These are phyloP conservation scores for Bertia moriformis DNA, from an alignment of 2,329 filamentous ascomycete genomes.

Conservation along the genomic window DNA sequence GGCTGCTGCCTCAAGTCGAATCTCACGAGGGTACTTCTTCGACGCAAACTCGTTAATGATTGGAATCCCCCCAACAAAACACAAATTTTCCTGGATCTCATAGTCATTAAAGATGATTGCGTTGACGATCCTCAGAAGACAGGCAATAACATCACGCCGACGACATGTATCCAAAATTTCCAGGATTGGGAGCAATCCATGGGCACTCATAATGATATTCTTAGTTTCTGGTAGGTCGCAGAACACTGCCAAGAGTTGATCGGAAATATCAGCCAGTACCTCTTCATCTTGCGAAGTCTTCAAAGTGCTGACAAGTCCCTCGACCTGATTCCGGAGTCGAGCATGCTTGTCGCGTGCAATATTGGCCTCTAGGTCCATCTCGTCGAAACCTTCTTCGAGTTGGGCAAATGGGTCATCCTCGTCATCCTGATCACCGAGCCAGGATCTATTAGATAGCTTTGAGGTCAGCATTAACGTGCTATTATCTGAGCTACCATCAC, in stretches of 20 bases:
- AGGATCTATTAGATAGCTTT: constrained; percentile 72
- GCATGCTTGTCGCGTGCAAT: constrained; percentile 92
- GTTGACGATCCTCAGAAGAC: constrained; percentile 74
- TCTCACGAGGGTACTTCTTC: constrained; percentile 86
- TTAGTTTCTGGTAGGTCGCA: constrained; percentile 85
- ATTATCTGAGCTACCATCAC: not conserved
- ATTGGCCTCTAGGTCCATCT: constrained; percentile 92
- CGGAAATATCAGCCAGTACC: constrained; percentile 67
- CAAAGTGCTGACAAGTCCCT: constrained; percentile 72
- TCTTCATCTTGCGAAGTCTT: constrained; percentile 83
- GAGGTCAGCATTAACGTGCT: constrained; percentile 71
- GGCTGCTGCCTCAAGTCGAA: constrained; percentile 82
- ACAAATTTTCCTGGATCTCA: constrained; percentile 90
- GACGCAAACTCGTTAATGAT: constrained; percentile 95
- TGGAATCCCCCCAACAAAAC: constrained; percentile 92
- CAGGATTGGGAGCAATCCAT: constrained; percentile 84
- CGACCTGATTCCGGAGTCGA: constrained; percentile 71
- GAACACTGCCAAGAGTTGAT: constrained; percentile 67
- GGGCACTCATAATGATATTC: constrained; percentile 79
- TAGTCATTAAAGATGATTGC: constrained; percentile 92
- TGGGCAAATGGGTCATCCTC: constrained; percentile 95
- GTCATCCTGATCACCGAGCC: constrained; percentile 79
- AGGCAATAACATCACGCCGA: constrained; percentile 67
- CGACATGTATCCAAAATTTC: constrained; percentile 82
- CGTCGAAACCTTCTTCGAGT: constrained; percentile 86